Conservation (phyloP, 768 basidiomycete species). For the Suillus luteus region DNA sequence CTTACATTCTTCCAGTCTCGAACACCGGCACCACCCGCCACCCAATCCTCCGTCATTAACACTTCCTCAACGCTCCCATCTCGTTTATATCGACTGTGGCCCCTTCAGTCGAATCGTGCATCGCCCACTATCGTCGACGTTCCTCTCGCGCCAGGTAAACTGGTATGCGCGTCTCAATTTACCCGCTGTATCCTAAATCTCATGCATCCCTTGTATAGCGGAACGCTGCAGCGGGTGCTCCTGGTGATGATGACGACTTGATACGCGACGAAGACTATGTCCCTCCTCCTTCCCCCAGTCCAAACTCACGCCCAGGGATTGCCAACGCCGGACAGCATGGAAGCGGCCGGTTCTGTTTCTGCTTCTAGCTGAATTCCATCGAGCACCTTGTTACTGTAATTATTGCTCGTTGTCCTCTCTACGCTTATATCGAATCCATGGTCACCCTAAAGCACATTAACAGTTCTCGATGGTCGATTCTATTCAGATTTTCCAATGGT, state of each 20-base stretch:
- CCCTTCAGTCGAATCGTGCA: background rate
- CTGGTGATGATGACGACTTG: background rate
- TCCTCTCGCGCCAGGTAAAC: background rate
- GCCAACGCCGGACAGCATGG: background rate
- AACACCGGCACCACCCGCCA: background rate
- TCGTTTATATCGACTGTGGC: background rate
- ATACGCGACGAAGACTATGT: background rate
- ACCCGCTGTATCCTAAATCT: background rate
- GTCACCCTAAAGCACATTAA: too few relatives aligned
- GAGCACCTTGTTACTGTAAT: background rate
- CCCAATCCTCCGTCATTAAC: background rate
- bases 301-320: background rate
- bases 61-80: background rate
- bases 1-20: background rate
- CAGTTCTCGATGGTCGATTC: too few relatives aligned
- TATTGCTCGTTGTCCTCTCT: too few relatives aligned
- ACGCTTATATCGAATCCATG: too few relatives aligned
- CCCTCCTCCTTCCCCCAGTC: background rate
- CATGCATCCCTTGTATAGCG: background rate
- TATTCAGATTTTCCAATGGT: too few relatives aligned
- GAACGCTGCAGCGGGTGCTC: background rate
- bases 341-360: background rate
- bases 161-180: background rate
- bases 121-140: background rate
- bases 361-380: conserved; percentile 10